These are phyloP conservation scores for Gautieria morchelliformis DNA, from an alignment of 768 basidiomycete species.

Conservation along the genomic window DNA sequence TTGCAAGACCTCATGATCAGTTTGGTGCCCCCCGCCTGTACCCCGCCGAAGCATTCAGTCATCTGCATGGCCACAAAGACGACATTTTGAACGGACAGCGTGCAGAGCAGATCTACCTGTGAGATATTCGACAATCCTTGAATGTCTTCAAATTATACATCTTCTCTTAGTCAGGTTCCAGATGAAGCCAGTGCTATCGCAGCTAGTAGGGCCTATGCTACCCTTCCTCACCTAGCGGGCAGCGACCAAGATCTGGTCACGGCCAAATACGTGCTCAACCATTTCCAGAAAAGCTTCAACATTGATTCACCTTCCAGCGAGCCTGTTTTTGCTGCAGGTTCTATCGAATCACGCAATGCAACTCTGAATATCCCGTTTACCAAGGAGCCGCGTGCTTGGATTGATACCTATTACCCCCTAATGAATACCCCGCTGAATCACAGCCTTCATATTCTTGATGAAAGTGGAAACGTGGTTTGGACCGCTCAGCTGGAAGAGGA, in stretches of 20 bases:
- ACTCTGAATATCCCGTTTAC: slow-evolving; percentile 43
- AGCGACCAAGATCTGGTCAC: slow-evolving; percentile 49
- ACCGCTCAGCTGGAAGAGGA: slow-evolving; percentile 64
- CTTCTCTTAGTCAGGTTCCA: slow-evolving; percentile 39
- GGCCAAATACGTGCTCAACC: slow-evolving; percentile 54
- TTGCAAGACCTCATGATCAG: background rate
- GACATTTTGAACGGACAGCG: slow-evolving; percentile 21
- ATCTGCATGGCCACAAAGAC: background rate
- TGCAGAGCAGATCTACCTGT: slow-evolving; percentile 40
- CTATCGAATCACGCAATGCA: slow-evolving; percentile 52
- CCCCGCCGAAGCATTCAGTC: slow-evolving; percentile 1
- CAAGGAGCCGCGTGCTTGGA: slow-evolving; percentile 58
- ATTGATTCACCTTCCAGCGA: slow-evolving; percentile 28
- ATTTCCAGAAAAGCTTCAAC: slow-evolving; percentile 59
- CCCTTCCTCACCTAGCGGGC: slow-evolving; percentile 67
- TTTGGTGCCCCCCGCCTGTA: background rate
- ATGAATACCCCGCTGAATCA: slow-evolving; percentile 71
- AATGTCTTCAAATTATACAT: background rate
- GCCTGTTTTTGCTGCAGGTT: slow-evolving; percentile 66
- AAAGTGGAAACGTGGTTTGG: slow-evolving; percentile 48
- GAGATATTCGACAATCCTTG: slow-evolving; percentile 12
- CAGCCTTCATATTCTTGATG: slow-evolving; percentile 54
- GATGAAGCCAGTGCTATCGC: slow-evolving; percentile 46
- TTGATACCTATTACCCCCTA: slow-evolving; percentile 82
- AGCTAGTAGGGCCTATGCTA: slow-evolving; percentile 49